Conservation (phyloP, 2,329 filamentous ascomycete species). For the Zalaria obscura region DNA sequence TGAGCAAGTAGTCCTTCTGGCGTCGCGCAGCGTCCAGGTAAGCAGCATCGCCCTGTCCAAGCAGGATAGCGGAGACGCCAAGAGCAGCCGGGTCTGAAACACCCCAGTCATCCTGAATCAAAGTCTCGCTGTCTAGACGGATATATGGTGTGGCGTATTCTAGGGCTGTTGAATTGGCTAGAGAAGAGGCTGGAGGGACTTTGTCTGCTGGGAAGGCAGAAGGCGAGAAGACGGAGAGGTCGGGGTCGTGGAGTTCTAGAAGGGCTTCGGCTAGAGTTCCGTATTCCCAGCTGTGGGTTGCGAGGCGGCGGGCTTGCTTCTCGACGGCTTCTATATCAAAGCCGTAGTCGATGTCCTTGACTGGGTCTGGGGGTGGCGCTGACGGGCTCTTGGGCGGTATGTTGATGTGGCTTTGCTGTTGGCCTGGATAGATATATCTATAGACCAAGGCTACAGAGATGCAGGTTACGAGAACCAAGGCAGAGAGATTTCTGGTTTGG, state of each 20-base stretch:
- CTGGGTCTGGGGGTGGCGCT: not conserved
- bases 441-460: not conserved
- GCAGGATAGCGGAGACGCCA: constrained; percentile 29
- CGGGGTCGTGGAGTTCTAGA: constrained; percentile 23
- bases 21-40: constrained; percentile 25
- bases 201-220: constrained; percentile 21
- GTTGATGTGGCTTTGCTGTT: not conserved
- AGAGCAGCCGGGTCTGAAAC: constrained; percentile 32
- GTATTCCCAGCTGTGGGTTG: constrained; percentile 28
- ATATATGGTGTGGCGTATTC: constrained; percentile 22
- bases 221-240: constrained; percentile 22
- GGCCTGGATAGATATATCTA: not conserved
- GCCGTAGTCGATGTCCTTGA: constrained; percentile 11
- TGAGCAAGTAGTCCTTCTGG: constrained; percentile 27
- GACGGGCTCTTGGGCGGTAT: not conserved
- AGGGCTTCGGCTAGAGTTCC: constrained; percentile 27
- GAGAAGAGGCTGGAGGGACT: constrained; percentile 9
- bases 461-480: not conserved
- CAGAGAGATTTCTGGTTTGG: not conserved
- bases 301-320: constrained; percentile 15
- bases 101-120: constrained; percentile 22
- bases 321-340: constrained; percentile 13
- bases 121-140: constrained; percentile 12
- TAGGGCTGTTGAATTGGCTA: constrained; percentile 16
- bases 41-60: constrained; percentile 19